phyloP scores from a whole-genome alignment of 495 filamentous ascomycete species.

The Penicillium longicatenatum region DNA sequence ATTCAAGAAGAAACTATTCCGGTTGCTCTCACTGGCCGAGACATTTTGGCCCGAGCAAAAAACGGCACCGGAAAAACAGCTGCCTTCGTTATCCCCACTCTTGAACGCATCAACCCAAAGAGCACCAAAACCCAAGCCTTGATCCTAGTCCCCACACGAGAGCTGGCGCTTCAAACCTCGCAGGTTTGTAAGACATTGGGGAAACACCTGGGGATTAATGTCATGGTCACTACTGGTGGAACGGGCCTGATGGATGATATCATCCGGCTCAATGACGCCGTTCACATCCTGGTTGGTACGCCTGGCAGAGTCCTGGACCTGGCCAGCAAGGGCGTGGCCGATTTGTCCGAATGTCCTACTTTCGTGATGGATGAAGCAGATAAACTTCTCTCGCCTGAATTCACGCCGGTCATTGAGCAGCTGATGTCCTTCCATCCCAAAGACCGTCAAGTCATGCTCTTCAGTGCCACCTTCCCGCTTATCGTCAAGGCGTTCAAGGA shows the following conservation, averaged over 20 bases:
- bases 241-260: constrained; percentile 96
- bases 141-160: constrained; percentile 94
- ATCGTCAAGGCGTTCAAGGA: constrained; percentile 98
- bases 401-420: constrained; percentile 96
- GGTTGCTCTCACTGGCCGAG: constrained; percentile 89
- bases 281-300: constrained; percentile 97
- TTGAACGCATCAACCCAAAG: constrained; percentile 95
- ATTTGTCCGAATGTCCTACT: constrained; percentile 93
- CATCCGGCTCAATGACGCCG: constrained; percentile 86
- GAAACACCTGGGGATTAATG: constrained; percentile 94
- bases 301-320: constrained; percentile 94
- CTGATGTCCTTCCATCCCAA: constrained; percentile 90
- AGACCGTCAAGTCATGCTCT: constrained; percentile 97
- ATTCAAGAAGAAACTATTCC: constrained; percentile 99
- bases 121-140: constrained; percentile 92
- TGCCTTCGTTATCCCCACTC: constrained; percentile 93
- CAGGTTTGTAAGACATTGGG: constrained; percentile 98
- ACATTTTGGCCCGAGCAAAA: constrained; percentile 95
- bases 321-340: constrained; percentile 91
- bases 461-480: constrained; percentile 94
- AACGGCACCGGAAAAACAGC: constrained; percentile 99
- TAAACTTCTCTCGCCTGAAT: constrained; percentile 93
- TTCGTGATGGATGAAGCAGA: constrained; percentile 99
- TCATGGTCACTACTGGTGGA: constrained; percentile 98
- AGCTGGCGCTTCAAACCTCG: constrained; percentile 97